These are phyloP conservation scores for Hippophae rhamnoides DNA, from an alignment of 306 rosid genomes.

Conservation along the genomic window DNA sequence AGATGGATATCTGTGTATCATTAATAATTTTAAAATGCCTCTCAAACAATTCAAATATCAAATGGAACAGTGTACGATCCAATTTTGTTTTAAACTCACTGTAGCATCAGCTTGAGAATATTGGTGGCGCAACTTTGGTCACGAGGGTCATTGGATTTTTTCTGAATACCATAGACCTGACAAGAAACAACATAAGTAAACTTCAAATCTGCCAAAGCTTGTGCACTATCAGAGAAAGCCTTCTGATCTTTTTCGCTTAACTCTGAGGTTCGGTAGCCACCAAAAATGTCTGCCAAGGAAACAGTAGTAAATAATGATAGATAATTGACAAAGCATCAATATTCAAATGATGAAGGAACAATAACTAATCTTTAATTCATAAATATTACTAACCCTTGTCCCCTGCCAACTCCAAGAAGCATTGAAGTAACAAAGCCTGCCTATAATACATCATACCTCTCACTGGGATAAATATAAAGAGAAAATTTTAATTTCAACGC, in stretches of 20 bases:
- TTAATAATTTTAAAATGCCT: too few species aligned
- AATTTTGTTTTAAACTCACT: slow-evolving; percentile 45
- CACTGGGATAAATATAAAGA: slow-evolving; percentile 40
- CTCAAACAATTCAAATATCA: slow-evolving; percentile 13
- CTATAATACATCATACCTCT: slow-evolving; percentile 98
- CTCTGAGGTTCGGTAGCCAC: slow-evolving; percentile 31
- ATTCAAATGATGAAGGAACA: slow-evolving; percentile 7
- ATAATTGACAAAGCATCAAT: slow-evolving; percentile 4
- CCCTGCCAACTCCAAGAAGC: slow-evolving; percentile 48
- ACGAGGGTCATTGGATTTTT: slow-evolving; percentile 38
- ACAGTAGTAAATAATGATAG: slow-evolving; percentile 13
- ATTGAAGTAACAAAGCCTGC: slow-evolving; percentile 65
- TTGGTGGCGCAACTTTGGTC: slow-evolving; percentile 49
- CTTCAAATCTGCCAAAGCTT: slow-evolving; percentile 84
- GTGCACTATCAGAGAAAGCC: slow-evolving; percentile 20
- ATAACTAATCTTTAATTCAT: slow-evolving; percentile 1
- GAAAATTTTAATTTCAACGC: slow-evolving; percentile 8
- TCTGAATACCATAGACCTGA: slow-evolving; percentile 73
- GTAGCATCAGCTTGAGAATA: slow-evolving; percentile 75
- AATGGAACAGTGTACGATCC: slow-evolving; percentile 2
- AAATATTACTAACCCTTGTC: slow-evolving; percentile 47
- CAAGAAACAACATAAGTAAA: slow-evolving; percentile 95
- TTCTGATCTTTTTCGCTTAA: slow-evolving; percentile 14
- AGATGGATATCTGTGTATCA: slow-evolving; percentile 46
- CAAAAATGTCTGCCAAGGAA: slow-evolving; percentile 36